phyloP scores from a whole-genome alignment of 2,329 filamentous ascomycete species.

The Phialocephala subalpina region DNA sequence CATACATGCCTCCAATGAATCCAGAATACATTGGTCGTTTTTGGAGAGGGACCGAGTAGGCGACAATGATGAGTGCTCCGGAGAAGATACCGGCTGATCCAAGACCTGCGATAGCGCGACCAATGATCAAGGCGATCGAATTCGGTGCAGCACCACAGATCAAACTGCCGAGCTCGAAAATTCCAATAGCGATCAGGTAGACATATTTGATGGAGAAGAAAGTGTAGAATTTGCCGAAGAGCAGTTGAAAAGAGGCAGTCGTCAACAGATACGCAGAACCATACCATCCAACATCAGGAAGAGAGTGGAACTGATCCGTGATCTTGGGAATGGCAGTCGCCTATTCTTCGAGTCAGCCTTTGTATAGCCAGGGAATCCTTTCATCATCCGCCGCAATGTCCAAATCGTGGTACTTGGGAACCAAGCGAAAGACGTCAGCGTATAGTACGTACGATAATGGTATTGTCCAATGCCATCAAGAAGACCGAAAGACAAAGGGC shows the following conservation, averaged over 20 bases:
- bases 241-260: conserved; percentile 43
- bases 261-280: conserved; percentile 50
- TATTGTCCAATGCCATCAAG: conserved; percentile 36
- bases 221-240: conserved; percentile 45
- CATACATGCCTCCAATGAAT: conserved; percentile 41
- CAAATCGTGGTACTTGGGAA: neutral
- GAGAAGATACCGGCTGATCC: conserved; percentile 48
- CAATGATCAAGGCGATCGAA: conserved; percentile 42
- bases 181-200: conserved; percentile 40
- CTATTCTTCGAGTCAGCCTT: conserved; percentile 4
- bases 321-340: conserved; percentile 50
- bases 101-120: conserved; percentile 42
- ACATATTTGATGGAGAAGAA: conserved; percentile 44
- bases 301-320: conserved; percentile 48
- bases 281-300: conserved; percentile 56
- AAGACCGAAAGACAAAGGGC: conserved; percentile 43
- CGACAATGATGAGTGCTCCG: conserved; percentile 43
- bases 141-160: conserved; percentile 42
- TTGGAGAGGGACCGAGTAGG: conserved; percentile 38
- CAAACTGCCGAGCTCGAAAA: conserved; percentile 44
- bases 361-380: neutral
- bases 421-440: neutral
- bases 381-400: neutral
- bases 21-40: conserved; percentile 43
- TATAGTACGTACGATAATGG: conserved; percentile 23